phyloP scores from a whole-genome alignment of 257 asterid species.

The Capsicum rhomboideum region DNA sequence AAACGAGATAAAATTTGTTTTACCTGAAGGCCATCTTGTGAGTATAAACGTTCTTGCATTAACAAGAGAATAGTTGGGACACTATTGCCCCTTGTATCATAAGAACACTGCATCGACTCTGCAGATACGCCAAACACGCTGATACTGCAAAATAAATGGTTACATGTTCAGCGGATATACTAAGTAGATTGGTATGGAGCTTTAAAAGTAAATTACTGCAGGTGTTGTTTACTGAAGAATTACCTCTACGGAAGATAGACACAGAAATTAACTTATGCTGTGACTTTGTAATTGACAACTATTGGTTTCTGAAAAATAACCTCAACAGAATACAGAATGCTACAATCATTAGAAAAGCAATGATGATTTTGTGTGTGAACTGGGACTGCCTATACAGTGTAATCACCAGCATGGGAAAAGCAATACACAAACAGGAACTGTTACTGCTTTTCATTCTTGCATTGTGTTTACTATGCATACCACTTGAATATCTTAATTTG shows the following conservation, averaged over 20 bases:
- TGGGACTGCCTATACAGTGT: not conserved
- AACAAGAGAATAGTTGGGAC: slow-evolving; percentile 85
- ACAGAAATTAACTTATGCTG: not conserved
- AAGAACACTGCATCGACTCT: slow-evolving; percentile 96
- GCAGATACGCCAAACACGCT: slow-evolving; percentile 98
- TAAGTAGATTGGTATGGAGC: not conserved
- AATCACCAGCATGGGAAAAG: not conserved
- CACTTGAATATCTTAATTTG: not conserved
- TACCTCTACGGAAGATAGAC: not conserved
- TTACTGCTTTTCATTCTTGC: not conserved
- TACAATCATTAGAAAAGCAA: not conserved
- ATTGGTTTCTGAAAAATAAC: not conserved
- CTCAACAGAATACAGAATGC: not conserved
- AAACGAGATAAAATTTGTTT: not conserved
- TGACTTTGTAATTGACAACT: not conserved
- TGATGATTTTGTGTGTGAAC: not conserved
- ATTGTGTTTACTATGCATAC: not conserved
- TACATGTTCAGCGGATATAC: not conserved
- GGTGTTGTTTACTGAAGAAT: not conserved
- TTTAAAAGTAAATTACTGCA: not conserved
- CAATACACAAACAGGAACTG: not conserved
- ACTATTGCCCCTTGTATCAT: slow-evolving; percentile 85
- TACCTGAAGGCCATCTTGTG: slow-evolving; percentile 87
- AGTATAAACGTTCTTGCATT: slow-evolving; percentile 75
- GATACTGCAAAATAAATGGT: slow-evolving; percentile 35